Evolutionary conservation across 257 asterid genomes (phyloP), one percentile per base, ranked within the genome.

Genomic region (Hygrophila difformis): DNA sequence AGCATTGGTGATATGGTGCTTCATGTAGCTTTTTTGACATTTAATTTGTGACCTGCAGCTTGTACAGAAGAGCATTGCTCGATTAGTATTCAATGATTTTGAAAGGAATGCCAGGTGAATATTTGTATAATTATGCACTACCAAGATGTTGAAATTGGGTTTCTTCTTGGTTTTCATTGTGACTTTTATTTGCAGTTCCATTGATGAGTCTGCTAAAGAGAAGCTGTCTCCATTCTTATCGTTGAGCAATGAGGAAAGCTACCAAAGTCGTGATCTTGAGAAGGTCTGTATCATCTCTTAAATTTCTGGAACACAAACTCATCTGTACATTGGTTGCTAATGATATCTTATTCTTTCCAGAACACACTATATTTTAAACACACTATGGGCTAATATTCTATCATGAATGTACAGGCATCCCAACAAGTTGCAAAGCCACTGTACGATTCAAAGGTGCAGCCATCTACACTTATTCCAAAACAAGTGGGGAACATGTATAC

Each of bases 401-500:
- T 28, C 6, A 12, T 51, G 31, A 18, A 47, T 61, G 19, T 22
- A 37, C 87, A 91, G 99, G 94, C 84, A 48, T 70, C 96, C 40
- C 99, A 91, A 63, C 82, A 64, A 82, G 94, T 91, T 13, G 87
- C 99, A 4, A 86, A 91, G 65, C 78, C 89, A 7, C 65, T 82
- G 13, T 91, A 86, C 36, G 93, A 79, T 35, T 68, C 61, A 44
- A 86, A 82, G 71, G 99, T 91, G 79, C 78, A 74, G 56, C 99
- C 99, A 29, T 53, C 93, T 1, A 91, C 99, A 38, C 70, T 86
- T 57, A 54, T 91, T 53, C 96, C 99, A 1, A 91, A 86, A 65
- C 99, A 91, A 76, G 93, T 91, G 2, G 99, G 99, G 28, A 91
- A 91, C 75, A 91, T 82, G 99, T 91, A 91, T 51, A 91, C 99